Percentiles rank a stretch among this genome's conserved stretches.
phyloP scores from a whole-genome alignment of 306 rosid species.

The Cucumis hystrix region DNA sequence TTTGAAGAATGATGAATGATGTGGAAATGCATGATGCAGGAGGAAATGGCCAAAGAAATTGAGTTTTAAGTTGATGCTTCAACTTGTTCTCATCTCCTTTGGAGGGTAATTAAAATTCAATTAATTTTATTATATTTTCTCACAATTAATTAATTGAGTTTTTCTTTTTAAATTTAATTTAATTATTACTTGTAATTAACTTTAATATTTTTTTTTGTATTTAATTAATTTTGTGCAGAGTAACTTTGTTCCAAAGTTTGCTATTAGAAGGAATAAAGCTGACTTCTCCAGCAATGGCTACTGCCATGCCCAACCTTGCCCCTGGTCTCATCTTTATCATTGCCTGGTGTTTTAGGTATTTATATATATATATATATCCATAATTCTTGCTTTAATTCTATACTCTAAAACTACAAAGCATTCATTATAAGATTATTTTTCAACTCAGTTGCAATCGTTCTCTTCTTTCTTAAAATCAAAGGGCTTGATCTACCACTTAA shows the following conservation, averaged over 20 bases:
- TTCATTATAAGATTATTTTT: too few relatives aligned
- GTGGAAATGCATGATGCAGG: constrained; percentile 24
- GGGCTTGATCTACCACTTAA: too few relatives aligned
- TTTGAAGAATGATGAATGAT: not conserved
- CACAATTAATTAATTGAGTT: too few relatives aligned
- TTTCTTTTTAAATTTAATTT: too few relatives aligned
- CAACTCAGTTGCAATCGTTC: too few relatives aligned
- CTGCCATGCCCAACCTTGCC: constrained; percentile 91
- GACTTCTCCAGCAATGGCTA: constrained; percentile 84
- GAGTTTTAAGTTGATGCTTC: constrained; percentile 30
- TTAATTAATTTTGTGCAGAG: not conserved
- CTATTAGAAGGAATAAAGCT: constrained; percentile 50
- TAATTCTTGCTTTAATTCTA: too few relatives aligned
- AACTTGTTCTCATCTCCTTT: constrained; percentile 41
- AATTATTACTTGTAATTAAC: too few relatives aligned
- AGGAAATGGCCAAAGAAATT: constrained; percentile 44
- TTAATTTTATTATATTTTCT: too few relatives aligned
- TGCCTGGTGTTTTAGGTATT: constrained; percentile 61
- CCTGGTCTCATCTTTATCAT: constrained; percentile 74
- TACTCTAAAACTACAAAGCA: too few relatives aligned
- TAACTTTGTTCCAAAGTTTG: constrained; percentile 46
- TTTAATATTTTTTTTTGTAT: too few relatives aligned
- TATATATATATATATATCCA: too few relatives aligned
- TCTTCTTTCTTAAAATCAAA: too few relatives aligned
- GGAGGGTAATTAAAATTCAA: constrained; percentile 44